Evolutionary conservation across 2,329 filamentous ascomycete species (phyloP).

Genomic region (Thielaviopsis cerberus): DNA sequence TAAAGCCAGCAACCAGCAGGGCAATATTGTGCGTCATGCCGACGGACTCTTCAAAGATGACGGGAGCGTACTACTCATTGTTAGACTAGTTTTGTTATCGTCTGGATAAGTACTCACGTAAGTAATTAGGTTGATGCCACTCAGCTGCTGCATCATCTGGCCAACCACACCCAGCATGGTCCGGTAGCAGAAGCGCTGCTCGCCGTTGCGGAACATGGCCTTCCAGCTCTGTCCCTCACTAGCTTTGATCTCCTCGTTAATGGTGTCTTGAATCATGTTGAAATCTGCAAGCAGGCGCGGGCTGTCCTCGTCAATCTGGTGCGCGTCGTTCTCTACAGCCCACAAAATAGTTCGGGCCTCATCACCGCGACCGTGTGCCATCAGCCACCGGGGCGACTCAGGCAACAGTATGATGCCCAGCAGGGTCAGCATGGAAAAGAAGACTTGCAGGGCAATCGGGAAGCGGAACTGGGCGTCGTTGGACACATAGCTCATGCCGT

Average conservation of each 20-base stretch:
- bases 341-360: slow-evolving; percentile 29
- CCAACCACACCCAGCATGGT: slow-evolving; percentile 41
- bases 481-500: slow-evolving; percentile 19
- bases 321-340: slow-evolving; percentile 35
- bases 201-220: slow-evolving; percentile 42
- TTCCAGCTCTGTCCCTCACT: slow-evolving; percentile 23
- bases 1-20: slow-evolving; percentile 34
- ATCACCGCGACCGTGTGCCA: slow-evolving; percentile 26
- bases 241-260: slow-evolving; percentile 33
- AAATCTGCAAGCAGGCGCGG: slow-evolving; percentile 40
- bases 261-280: slow-evolving; percentile 40
- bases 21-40: slow-evolving; percentile 26
- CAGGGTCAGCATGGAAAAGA: slow-evolving; percentile 40
- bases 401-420: slow-evolving; percentile 33
- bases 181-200: slow-evolving; percentile 22
- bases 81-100: background rate
- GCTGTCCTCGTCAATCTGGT: slow-evolving; percentile 21
- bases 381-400: slow-evolving; percentile 32
- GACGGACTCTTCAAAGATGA: slow-evolving; percentile 27
- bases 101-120: slow-evolving; percentile 20
- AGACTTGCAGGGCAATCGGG: slow-evolving; percentile 34
- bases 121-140: slow-evolving; percentile 41
- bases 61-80: slow-evolving; percentile 14
- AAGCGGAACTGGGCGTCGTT: slow-evolving; percentile 37
- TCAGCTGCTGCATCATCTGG: slow-evolving; percentile 47